phyloP scores from a whole-genome alignment of 768 basidiomycete genomes.

The Naganishia onofrii region DNA sequence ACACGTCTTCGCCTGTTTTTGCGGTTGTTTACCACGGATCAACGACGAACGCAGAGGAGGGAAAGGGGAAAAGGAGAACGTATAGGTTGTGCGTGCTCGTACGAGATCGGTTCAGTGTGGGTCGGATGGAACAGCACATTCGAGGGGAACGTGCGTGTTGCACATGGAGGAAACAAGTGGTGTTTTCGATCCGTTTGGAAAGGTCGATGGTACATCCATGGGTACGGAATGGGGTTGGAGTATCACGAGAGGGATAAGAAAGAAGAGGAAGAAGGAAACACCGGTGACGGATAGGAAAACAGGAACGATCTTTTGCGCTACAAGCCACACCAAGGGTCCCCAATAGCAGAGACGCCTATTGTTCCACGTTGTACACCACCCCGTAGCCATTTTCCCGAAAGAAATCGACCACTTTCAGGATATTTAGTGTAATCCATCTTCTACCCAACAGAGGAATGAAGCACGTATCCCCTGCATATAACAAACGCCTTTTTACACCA shows the following conservation, averaged over 20 bases:
- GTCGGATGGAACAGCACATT: not conserved
- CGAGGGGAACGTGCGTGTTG: not conserved
- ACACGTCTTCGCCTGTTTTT: constrained; percentile 19
- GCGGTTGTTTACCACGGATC: not conserved
- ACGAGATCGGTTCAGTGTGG: constrained; percentile 7
- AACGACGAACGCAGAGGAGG: not conserved
- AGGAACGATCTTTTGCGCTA: not conserved
- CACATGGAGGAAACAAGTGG: not conserved
- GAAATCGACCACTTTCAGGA: constrained; percentile 8
- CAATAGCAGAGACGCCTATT: too few relatives aligned
- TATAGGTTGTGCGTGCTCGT: not conserved
- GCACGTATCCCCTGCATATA: not conserved
- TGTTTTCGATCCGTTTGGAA: constrained; percentile 12
- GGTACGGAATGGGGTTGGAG: not conserved
- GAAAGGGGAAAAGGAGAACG: not conserved
- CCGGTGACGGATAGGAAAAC: not conserved
- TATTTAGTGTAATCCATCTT: not conserved
- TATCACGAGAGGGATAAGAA: not conserved
- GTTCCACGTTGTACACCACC: too few relatives aligned
- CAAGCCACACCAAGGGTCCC: too few relatives aligned
- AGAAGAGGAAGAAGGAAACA: not conserved
- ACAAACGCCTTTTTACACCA: constrained; percentile 4
- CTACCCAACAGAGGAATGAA: not conserved
- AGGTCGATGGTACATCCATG: not conserved
- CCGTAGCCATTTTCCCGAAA: too few relatives aligned